Evolutionary conservation across 371 early-diverging fungal genomes (phyloP).

Genomic region (Catenaria anguillulae): DNA sequence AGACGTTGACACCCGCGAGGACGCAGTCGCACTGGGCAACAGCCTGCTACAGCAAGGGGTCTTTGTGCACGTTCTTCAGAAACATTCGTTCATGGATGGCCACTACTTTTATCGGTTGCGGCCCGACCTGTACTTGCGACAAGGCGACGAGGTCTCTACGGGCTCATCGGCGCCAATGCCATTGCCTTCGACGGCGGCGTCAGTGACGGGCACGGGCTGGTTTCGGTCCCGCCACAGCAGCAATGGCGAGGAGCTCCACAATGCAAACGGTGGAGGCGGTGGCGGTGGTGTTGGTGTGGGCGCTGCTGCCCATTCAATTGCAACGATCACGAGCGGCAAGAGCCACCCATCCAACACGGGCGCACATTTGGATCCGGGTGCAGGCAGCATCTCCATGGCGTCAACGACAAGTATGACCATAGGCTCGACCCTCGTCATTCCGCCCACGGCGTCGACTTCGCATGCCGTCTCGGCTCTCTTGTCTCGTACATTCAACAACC

Average conservation of each 20-base stretch:
- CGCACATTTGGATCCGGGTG: too few relatives aligned
- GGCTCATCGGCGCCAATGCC: conserved; percentile 10
- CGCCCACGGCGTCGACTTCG: too few relatives aligned
- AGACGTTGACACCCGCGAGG: conserved; percentile 61
- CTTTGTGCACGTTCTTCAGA: conserved; percentile 54
- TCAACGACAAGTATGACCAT: too few relatives aligned
- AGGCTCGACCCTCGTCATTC: too few relatives aligned
- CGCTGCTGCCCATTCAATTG: too few relatives aligned
- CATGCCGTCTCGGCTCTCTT: too few relatives aligned
- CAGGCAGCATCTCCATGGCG: too few relatives aligned
- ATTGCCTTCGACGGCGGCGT: conserved; percentile 11
- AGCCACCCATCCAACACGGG: too few relatives aligned
- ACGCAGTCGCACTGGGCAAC: conserved; percentile 73
- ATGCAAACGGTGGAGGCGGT: conserved; percentile 4
- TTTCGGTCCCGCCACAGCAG: conserved; percentile 11
- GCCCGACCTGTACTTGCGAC: conserved; percentile 27
- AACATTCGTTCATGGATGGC: conserved; percentile 74
- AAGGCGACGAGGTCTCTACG: conserved; percentile 16
- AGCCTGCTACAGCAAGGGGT: conserved; percentile 54
- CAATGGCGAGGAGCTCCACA: conserved; percentile 4
- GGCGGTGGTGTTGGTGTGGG: not conserved
- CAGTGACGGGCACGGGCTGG: conserved; percentile 7
- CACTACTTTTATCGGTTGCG: conserved; percentile 77
- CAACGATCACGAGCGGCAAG: too few relatives aligned
- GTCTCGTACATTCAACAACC: too few relatives aligned